Evolutionary conservation across 345 rosid species (phyloP).

Genomic region (Cardamine resedifolia): DNA sequence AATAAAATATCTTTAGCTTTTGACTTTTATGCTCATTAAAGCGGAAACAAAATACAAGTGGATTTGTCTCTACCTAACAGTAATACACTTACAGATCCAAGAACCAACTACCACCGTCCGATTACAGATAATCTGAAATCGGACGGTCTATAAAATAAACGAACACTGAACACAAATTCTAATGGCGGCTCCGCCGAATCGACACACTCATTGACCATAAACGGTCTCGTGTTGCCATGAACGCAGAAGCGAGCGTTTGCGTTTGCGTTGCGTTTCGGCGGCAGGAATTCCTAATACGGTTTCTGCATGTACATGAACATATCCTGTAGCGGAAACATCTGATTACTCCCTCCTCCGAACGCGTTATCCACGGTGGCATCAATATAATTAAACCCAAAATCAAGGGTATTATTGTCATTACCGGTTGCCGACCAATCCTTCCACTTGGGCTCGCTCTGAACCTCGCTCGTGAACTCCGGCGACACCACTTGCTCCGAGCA

Average conservation of each 20-base stretch:
- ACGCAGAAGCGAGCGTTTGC: conserved; percentile 7
- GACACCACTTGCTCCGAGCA: conserved; percentile 96
- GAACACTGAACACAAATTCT: conserved; percentile 16
- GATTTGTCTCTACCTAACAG: conserved; percentile 11
- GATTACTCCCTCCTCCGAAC: conserved; percentile 39
- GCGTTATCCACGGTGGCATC: conserved; percentile 46
- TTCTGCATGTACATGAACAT: conserved; percentile 71
- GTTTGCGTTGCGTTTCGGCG: conserved; percentile 4
- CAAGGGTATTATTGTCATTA: conserved; percentile 38
- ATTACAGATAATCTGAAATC: conserved; percentile 9
- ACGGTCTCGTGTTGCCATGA: conserved; percentile 39
- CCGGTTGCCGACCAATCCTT: conserved; percentile 46
- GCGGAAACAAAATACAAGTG: conserved; percentile 12
- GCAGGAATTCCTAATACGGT: conserved; percentile 7
- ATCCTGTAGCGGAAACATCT: conserved; percentile 58
- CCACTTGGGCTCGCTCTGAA: conserved; percentile 81
- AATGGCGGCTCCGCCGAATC: conserved; percentile 20
- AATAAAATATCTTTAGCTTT: not conserved
- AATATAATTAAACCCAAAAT: conserved; percentile 49
- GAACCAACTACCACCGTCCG: conserved; percentile 27
- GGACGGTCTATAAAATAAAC: conserved; percentile 24
- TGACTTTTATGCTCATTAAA: conserved; percentile 12
- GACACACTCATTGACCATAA: conserved; percentile 42
- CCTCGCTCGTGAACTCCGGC: conserved; percentile 90
- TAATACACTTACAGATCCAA: conserved; percentile 19